Conservation (phyloP, 768 basidiomycete genomes). For the Hysterangium stoloniferum region DNA sequence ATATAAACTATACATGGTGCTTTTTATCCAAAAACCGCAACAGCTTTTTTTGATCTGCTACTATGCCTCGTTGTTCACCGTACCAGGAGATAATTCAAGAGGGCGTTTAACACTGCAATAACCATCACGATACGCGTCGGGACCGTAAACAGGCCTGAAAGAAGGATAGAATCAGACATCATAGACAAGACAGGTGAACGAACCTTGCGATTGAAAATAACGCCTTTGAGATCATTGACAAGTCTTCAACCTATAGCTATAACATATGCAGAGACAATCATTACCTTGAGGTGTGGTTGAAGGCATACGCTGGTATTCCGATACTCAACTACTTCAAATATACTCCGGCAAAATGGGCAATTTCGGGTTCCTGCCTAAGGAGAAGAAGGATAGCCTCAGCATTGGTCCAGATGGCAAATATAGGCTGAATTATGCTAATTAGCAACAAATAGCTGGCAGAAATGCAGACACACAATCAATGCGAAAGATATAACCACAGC, state of each 20-base stretch:
- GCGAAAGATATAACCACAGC: conserved; percentile 50
- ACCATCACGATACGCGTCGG: conserved; percentile 79
- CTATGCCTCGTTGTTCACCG: conserved; percentile 82
- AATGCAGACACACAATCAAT: conserved; percentile 45
- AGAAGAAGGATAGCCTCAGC: conserved; percentile 71
- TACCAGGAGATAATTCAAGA: conserved; percentile 82
- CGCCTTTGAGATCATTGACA: conserved; percentile 35
- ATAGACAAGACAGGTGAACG: conserved; percentile 5
- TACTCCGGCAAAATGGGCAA: conserved; percentile 64
- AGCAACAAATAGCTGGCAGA: conserved; percentile 9
- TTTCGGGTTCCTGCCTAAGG: conserved; percentile 75
- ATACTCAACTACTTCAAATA: conserved; percentile 74
- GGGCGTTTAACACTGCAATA: conserved; percentile 78
- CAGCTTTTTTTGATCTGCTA: no score
- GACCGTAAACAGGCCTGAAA: conserved; percentile 66
- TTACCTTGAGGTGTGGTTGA: conserved; percentile 48
- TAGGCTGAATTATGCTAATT: conserved; percentile 32
- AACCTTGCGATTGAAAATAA: conserved; percentile 81
- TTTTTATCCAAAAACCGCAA: no score
- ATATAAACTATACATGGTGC: conserved; percentile 78
- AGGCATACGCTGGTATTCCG: conserved; percentile 70
- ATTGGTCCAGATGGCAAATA: conserved; percentile 71
- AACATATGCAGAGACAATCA: no score
- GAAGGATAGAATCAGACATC: neutral
- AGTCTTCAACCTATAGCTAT: no score